Percentiles rank a stretch among this genome's conserved stretches.
Evolutionary conservation across 257 asterid species (phyloP).

Genomic region (Anisodus tanguticus): DNA sequence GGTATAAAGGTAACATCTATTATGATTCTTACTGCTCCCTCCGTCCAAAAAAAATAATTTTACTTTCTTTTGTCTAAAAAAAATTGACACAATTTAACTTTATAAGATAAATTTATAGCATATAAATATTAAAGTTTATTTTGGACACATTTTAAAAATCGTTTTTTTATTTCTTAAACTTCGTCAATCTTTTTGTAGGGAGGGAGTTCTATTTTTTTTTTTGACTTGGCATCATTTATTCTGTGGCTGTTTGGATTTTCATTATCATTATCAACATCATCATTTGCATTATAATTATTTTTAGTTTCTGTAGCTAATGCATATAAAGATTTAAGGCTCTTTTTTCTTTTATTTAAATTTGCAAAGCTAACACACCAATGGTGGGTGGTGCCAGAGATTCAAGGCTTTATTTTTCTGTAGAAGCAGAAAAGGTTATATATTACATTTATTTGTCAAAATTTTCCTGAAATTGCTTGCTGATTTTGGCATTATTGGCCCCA

Average conservation of each 20-base stretch:
- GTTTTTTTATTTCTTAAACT: no score
- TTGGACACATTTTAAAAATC: no score
- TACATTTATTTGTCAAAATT: not conserved
- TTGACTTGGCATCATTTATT: no score
- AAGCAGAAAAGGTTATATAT: not conserved
- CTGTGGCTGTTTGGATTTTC: not conserved
- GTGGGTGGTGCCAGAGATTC: not conserved
- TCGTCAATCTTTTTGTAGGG: no score
- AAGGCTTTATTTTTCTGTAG: not conserved
- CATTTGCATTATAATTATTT: not conserved
- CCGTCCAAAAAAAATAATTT: no score
- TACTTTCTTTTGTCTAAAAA: no score
- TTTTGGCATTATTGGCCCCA: not conserved
- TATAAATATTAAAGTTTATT: no score
- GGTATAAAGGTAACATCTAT: slow-evolving; percentile 57
- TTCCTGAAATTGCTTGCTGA: not conserved
- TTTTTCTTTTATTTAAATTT: no score
- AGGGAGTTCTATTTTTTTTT: not conserved
- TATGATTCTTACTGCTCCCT: no score
- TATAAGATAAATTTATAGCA: no score
- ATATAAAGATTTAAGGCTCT: not conserved
- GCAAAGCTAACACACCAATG: not conserved
- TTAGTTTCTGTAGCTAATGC: not conserved
- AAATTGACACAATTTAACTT: no score
- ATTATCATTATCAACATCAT: not conserved